Percentiles rank a stretch among this genome's conserved stretches.
Conservation (phyloP, 805 yeast genomes). For the Saturnispora serradocipensis region DNA sequence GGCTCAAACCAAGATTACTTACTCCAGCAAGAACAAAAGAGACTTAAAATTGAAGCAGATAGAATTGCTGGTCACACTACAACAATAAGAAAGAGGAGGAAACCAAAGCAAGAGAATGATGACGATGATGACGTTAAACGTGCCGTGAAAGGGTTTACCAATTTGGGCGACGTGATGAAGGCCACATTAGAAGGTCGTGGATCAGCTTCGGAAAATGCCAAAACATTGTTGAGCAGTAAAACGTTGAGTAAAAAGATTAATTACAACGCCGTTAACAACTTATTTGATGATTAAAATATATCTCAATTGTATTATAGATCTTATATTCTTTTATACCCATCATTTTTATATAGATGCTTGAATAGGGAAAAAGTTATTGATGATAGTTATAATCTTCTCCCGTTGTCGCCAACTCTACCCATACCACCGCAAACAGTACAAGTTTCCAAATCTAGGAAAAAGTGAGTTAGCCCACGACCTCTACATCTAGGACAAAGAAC, state of each 20-base stretch:
- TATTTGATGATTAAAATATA: slow-evolving; percentile 26
- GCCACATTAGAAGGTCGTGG: slow-evolving; percentile 37
- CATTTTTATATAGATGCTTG: neutral
- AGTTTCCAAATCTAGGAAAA: slow-evolving; percentile 50
- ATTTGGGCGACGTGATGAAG: slow-evolving; percentile 29
- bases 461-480: slow-evolving; percentile 50
- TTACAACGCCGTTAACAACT: slow-evolving; percentile 65
- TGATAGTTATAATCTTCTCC: slow-evolving; percentile 9
- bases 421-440: slow-evolving; percentile 62
- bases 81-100: slow-evolving; percentile 41
- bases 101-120: slow-evolving; percentile 19
- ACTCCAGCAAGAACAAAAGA: slow-evolving; percentile 74
- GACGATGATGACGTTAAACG: slow-evolving; percentile 20
- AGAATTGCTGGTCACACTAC: slow-evolving; percentile 67
- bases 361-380: neutral
- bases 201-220: slow-evolving; percentile 74
- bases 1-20: slow-evolving; percentile 82
- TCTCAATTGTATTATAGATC: neutral
- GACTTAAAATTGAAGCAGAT: slow-evolving; percentile 81
- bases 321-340: neutral
- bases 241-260: slow-evolving; percentile 83
- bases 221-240: slow-evolving; percentile 64
- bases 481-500: slow-evolving; percentile 61
- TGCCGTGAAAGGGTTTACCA: slow-evolving; percentile 17
- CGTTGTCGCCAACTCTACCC: slow-evolving; percentile 38